These are phyloP conservation scores for Colletotrichum sp. DNA, from an alignment of 2,329 filamentous ascomycete species.

Conservation along the genomic window DNA sequence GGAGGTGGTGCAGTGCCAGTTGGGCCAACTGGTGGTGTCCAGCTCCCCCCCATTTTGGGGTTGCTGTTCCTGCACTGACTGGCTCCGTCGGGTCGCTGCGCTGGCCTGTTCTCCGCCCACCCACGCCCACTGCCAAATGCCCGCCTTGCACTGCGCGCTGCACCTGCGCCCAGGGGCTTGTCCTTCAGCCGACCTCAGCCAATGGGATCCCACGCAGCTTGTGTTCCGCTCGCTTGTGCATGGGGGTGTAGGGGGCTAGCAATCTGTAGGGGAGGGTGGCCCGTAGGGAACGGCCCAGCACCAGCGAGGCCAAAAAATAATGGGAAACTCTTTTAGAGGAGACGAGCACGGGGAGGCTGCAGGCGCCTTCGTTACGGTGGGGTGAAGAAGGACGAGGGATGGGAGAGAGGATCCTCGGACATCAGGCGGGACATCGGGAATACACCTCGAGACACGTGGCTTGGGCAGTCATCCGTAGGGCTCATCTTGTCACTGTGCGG, in stretches of 20 bases:
- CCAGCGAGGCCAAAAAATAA: not conserved
- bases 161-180: slow-evolving; percentile 7
- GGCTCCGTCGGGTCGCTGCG: slow-evolving; percentile 6
- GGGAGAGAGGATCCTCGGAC: slow-evolving; percentile 4
- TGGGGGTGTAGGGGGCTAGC: not conserved
- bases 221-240: slow-evolving; percentile 5
- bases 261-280: not conserved
- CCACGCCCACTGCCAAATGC: not conserved
- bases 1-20: not conserved
- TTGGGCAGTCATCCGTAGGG: not conserved
- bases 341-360: slow-evolving; percentile 13
- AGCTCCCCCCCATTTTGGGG: slow-evolving; percentile 10
- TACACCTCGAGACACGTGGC: not conserved
- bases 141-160: not conserved
- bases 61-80: slow-evolving; percentile 19
- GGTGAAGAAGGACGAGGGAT: not conserved
- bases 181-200: not conserved
- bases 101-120: slow-evolving; percentile 13
- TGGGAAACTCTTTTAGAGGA: slow-evolving; percentile 2
- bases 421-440: slow-evolving; percentile 11
- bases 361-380: slow-evolving; percentile 8
- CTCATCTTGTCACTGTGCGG: not conserved
- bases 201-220: slow-evolving; percentile 1
- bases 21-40: not conserved
- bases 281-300: slow-evolving; percentile 3